Evolutionary conservation across 345 rosid species (phyloP).

Genomic region (Cardiospermum halicacabum): DNA sequence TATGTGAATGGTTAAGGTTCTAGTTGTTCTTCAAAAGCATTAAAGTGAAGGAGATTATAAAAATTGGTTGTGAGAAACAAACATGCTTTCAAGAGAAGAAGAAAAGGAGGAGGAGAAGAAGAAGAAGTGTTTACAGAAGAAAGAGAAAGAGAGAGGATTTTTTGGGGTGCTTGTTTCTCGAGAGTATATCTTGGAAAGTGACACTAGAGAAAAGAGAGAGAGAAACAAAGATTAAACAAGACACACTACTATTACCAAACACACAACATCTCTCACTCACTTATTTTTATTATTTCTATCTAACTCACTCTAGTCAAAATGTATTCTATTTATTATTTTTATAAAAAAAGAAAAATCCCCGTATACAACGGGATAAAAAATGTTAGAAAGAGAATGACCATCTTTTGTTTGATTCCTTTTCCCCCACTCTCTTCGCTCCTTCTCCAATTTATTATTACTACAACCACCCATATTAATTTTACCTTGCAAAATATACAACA

Average conservation of each 20-base stretch:
- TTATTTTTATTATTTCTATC: constrained; percentile 4
- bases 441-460: not conserved
- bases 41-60: constrained; percentile 10
- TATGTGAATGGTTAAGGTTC: too few species aligned
- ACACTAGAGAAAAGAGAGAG: constrained; percentile 42
- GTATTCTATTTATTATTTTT: not conserved
- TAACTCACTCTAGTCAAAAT: constrained; percentile 47
- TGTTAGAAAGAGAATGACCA: constrained; percentile 37
- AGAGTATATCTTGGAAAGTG: constrained; percentile 70
- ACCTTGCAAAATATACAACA: too few species aligned
- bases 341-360: constrained; percentile 27
- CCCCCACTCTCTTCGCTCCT: constrained; percentile 34
- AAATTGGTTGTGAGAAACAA: constrained; percentile 46
- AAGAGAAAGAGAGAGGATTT: constrained; percentile 20
- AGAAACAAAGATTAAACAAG: constrained; percentile 30
- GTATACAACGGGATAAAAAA: constrained; percentile 56
- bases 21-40: too few species aligned
- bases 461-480: too few species aligned
- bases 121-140: constrained; percentile 22
- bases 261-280: constrained; percentile 7
- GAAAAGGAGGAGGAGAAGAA: constrained; percentile 17
- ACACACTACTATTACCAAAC: not conserved
- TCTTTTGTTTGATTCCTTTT: constrained; percentile 29
- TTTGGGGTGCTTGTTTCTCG: constrained; percentile 40
- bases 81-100: constrained; percentile 37